Base-by-base conservation (phyloP, 1,284 basidiomycete genomes). In the Ganoderma leucocontextum region DNA sequence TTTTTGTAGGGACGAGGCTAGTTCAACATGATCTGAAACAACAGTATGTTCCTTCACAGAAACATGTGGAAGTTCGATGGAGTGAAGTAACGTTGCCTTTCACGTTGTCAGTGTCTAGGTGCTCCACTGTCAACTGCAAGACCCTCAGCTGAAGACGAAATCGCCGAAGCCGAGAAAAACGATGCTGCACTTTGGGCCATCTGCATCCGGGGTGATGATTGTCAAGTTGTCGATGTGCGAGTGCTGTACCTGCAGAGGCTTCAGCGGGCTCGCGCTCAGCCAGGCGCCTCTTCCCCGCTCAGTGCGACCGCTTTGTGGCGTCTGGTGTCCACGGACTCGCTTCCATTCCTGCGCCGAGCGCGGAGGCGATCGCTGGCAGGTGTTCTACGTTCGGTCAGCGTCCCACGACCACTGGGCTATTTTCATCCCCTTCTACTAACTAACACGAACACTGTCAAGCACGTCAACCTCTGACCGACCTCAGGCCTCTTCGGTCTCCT, bases 21-120 rank as follows among this genome's bases (percentile, higher is more conserved):
- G 52, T 55, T 35, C 4, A 55, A 55, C 52, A 19, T 35, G 52
- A 55, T 55, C 52, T 35, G 52, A 55, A 55, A 55, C 52, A 55
- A 6, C 29, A 1, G 52, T 55, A 55, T 29, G 52, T 29, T 17
- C 25, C 52, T 55, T 55, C 52, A 55, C 52, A 35, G 15, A 7
- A 29, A 4, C 8, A 19, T 35, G 29, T 15, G 13, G 29, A 55
- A 35, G 29, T 7, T 13, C 5, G 52, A 17, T 55, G 52, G 33
- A 49, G 29, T 55, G 52, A 33, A 33, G 15, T 55, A 4, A 33
- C 29, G 6, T 13, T 35, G 17, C 8, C 12, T 17, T 55, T 55
- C 52, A 55, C 52, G 13, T 33, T 19, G 1, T 33, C 15, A 29
- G 15, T 15, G 15, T 33, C 29, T 15, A 29, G 17, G 2, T 17